These are phyloP conservation scores for Malus sylvestris DNA, from an alignment of 306 rosid genomes.

Conservation along the genomic window DNA sequence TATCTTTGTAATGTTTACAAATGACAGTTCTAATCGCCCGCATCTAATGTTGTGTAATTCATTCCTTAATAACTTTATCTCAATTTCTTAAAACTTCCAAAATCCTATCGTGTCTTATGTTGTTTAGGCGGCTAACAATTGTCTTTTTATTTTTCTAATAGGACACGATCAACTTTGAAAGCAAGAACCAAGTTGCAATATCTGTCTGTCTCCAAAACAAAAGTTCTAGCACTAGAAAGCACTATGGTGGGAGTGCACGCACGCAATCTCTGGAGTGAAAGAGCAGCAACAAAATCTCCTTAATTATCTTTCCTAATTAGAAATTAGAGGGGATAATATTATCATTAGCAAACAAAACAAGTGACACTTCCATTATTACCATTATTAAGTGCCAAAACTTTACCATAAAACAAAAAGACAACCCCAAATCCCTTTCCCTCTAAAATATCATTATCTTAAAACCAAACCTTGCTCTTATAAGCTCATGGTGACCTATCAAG, in stretches of 20 bases:
- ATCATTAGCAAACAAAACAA: constrained; percentile 14
- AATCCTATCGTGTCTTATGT: background rate
- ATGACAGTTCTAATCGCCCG: background rate
- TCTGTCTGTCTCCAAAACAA: background rate
- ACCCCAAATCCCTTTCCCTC: background rate
- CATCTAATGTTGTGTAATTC: too few species aligned
- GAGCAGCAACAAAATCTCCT: background rate
- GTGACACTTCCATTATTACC: constrained; percentile 21
- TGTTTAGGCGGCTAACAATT: background rate
- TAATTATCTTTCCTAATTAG: background rate
- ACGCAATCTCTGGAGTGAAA: constrained; percentile 21
- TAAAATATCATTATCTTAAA: constrained; percentile 9
- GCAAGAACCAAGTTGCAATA: background rate
- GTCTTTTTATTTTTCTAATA: background rate
- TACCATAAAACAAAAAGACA: constrained; percentile 3
- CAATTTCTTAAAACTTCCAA: background rate
- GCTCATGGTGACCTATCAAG: constrained; percentile 14
- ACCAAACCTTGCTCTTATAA: background rate
- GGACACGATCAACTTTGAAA: background rate
- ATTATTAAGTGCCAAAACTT: constrained; percentile 10
- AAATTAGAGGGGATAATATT: background rate
- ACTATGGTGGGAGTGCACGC: constrained; percentile 33
- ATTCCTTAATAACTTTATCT: too few species aligned
- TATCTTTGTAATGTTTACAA: too few species aligned
- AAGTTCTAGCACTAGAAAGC: constrained; percentile 4